A percentile compares a stretch with the other conserved stretches of the same genome.
phyloP scores from a whole-genome alignment of 192 early-diverging fungal species.

The Backusella macrospora region DNA sequence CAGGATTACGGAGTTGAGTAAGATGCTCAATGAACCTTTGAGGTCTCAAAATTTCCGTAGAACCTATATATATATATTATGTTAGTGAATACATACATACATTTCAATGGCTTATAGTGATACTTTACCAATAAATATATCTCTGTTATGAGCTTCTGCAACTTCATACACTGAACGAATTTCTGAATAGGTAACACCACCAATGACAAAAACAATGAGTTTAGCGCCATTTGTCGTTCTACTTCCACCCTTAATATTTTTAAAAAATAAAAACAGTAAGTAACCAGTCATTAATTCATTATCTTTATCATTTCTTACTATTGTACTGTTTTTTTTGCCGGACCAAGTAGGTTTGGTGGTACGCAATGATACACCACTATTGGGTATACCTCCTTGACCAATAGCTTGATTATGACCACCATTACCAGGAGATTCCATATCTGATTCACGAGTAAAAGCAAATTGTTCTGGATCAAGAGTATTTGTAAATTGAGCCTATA shows the following conservation, averaged over 20 bases:
- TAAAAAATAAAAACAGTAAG: neutral
- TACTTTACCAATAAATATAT: slow-evolving; percentile 64
- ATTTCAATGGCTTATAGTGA: neutral
- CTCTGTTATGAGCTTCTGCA: slow-evolving; percentile 58
- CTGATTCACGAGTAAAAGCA: slow-evolving; percentile 60
- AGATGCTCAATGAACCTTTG: slow-evolving; percentile 32
- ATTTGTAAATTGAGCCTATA: slow-evolving; percentile 52
- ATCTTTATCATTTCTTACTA: neutral
- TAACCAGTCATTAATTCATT: neutral
- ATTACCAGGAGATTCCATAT: slow-evolving; percentile 46
- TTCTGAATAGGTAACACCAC: slow-evolving; percentile 81
- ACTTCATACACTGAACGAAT: slow-evolving; percentile 72
- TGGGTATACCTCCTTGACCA: slow-evolving; percentile 29
- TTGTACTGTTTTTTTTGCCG: slow-evolving; percentile 22
- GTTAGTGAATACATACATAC: neutral
- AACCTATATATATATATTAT: slow-evolving; percentile 14
- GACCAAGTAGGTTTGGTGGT: slow-evolving; percentile 36
- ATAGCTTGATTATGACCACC: slow-evolving; percentile 18
- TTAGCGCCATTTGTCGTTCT: slow-evolving; percentile 45
- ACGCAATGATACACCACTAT: slow-evolving; percentile 43
- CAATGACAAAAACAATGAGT: slow-evolving; percentile 82
- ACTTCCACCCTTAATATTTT: neutral
- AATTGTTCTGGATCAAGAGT: slow-evolving; percentile 60
- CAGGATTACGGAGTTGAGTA: slow-evolving; percentile 24
- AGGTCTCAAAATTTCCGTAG: slow-evolving; percentile 36